Conservation (phyloP, 2,329 filamentous ascomycete species). For the Hymenoscyphus fructigenus region DNA sequence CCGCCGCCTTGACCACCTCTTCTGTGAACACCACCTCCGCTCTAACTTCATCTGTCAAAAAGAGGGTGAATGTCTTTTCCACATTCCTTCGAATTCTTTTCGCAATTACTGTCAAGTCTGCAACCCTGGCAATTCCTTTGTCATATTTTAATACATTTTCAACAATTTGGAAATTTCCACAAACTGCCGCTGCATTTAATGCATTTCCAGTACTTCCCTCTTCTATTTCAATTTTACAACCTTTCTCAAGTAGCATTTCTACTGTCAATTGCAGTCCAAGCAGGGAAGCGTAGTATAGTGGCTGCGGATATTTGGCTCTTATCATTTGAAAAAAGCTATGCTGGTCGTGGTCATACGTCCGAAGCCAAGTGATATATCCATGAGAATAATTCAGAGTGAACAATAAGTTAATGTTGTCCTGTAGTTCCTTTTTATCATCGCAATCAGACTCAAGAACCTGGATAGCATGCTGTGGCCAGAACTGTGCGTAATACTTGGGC, state of each 20-base stretch:
- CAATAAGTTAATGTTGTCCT: not conserved
- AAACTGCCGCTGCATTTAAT: not conserved
- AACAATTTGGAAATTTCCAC: not conserved
- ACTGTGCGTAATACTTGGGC: not conserved
- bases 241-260: not conserved
- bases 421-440: not conserved
- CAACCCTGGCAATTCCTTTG: not conserved
- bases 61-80: not conserved
- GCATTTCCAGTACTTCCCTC: not conserved
- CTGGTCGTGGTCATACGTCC: not conserved
- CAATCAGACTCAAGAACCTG: not conserved
- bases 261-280: not conserved
- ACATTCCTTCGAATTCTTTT: not conserved
- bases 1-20: not conserved
- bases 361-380: not conserved
- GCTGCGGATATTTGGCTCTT: not conserved
- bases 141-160: not conserved
- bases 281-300: not conserved
- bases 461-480: not conserved
- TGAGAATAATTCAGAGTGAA: not conserved
- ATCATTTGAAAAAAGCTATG: not conserved
- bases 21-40: not conserved
- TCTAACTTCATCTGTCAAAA: not conserved
- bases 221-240: not conserved
- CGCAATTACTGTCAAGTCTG: not conserved